These are phyloP conservation scores for Fusarium duplospermum DNA, from an alignment of 2,329 filamentous ascomycete genomes.

Conservation along the genomic window DNA sequence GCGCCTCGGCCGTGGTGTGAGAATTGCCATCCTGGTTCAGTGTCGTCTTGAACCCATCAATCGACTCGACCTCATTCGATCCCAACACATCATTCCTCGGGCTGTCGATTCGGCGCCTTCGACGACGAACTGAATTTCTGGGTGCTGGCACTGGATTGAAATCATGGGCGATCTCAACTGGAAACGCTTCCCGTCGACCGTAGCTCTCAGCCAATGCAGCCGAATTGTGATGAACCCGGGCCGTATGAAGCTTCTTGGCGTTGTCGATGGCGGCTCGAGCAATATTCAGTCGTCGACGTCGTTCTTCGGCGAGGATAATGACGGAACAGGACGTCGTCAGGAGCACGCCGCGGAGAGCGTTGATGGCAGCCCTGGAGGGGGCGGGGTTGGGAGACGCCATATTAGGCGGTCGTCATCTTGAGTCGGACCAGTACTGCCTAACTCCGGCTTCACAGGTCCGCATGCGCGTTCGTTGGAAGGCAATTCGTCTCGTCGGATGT, in stretches of 20 bases:
- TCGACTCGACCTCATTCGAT: constrained; percentile 6
- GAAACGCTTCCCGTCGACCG: constrained; percentile 38
- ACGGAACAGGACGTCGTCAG: constrained; percentile 69
- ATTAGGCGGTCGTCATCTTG: constrained; percentile 45
- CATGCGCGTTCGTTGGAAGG: constrained; percentile 8
- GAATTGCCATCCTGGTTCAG: background rate
- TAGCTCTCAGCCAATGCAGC: constrained; percentile 44
- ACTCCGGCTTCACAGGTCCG: background rate
- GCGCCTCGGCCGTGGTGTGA: constrained; percentile 12
- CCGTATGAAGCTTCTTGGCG: constrained; percentile 61
- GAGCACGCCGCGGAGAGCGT: constrained; percentile 66
- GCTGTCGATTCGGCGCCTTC: constrained; percentile 35
- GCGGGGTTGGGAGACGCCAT: constrained; percentile 62
- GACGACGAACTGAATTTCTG: constrained; percentile 46
- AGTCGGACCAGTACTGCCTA: constrained; percentile 9
- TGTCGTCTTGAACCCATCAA: constrained; percentile 18
- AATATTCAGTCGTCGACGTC: constrained; percentile 64
- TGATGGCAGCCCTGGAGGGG: constrained; percentile 66
- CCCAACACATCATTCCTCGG: background rate
- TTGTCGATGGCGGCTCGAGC: constrained; percentile 64
- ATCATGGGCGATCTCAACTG: constrained; percentile 42
- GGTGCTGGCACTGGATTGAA: constrained; percentile 34
- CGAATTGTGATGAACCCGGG: constrained; percentile 47
- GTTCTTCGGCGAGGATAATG: constrained; percentile 66
- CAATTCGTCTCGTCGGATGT: constrained; percentile 42